Evolutionary conservation across 495 filamentous ascomycete species (phyloP), one percentile per base, ranked within the genome.

Genomic region (Penicillium egyptiacum): DNA sequence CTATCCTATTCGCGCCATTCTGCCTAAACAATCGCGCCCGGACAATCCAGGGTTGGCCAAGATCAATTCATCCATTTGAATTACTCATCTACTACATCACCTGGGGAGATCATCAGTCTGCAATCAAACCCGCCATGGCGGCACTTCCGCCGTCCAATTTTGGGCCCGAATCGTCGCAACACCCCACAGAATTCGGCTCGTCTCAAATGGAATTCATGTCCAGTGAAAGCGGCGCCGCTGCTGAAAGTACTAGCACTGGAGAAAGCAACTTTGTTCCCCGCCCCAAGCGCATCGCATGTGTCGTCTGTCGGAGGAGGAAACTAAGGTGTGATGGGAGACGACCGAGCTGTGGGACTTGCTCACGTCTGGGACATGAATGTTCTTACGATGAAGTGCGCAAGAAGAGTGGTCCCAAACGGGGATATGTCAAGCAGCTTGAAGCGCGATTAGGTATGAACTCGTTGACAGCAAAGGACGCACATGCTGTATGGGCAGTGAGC

Each of bases 401-500:
- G 75, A 99, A 99, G 81, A 98, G 94, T 71, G 94, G 94, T 9
- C 94, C 94, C 4, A 99, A 98, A 77, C 83, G 95, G 68, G 94
- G 94, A 58, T 98, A 99, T 73, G 95, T 99, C 56, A 99, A 98
- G 79, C 91, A 92, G 51, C 70, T 99, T 68, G 95, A 98, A 75
- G 93, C 95, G 56, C 84, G 95, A 65, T 74, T 99, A 65, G 91
- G 93, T 97, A 80, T 69, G 75, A 64, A 37, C 16, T 19, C 12
- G 2, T 26, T 41, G 25, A 28, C 33, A n/a, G 11, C 45, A n/a
- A 28, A 33, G 28, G 47, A 33, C 33, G 19, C 45, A 19, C 31
- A 39, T 25, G 28, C 50, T 43, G n/a, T 20, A 28, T 10, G 28
- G 5, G 3, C 17, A 16, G 11, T 16, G 41, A 47, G 44, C 25